Percentiles rank a stretch among this genome's conserved stretches.
phyloP scores from a whole-genome alignment of 73 alveolate species.

The Paramecium caudatum region DNA sequence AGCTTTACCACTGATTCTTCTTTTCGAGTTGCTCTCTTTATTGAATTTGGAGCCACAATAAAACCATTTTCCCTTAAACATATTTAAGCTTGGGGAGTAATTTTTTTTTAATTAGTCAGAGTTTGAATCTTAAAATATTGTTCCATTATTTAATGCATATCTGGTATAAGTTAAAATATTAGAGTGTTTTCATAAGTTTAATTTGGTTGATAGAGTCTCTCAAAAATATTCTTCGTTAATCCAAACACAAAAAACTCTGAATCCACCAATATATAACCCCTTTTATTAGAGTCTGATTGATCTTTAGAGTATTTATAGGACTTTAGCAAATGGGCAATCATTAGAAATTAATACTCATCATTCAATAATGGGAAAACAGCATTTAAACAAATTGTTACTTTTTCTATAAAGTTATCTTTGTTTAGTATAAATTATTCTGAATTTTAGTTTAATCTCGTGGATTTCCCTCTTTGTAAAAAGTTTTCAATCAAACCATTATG shows the following conservation, averaged over 20 bases:
- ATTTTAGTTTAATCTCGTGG: neutral
- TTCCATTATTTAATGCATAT: too few species aligned
- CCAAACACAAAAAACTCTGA: neutral
- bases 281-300: neutral
- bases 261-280: slow-evolving; percentile 21
- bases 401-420: neutral
- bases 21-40: too few species aligned
- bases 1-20: too few species aligned
- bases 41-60: neutral
- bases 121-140: neutral
- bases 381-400: slow-evolving; percentile 5
- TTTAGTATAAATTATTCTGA: neutral
- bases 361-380: neutral
- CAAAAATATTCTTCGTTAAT: slow-evolving; percentile 17
- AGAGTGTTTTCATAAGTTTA: neutral
- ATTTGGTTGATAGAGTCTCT: neutral
- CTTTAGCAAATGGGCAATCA: slow-evolving; percentile 13
- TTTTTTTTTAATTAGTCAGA: neutral
- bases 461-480: neutral
- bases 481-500: slow-evolving; percentile 35
- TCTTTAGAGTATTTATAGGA: neutral
- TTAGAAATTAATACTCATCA: neutral
- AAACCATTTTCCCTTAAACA: neutral
- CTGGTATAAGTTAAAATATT: neutral
- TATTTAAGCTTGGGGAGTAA: too few species aligned